Evolutionary conservation across 2,329 filamentous ascomycete genomes (phyloP).

Genomic region (Dactylellina drechsleri): DNA sequence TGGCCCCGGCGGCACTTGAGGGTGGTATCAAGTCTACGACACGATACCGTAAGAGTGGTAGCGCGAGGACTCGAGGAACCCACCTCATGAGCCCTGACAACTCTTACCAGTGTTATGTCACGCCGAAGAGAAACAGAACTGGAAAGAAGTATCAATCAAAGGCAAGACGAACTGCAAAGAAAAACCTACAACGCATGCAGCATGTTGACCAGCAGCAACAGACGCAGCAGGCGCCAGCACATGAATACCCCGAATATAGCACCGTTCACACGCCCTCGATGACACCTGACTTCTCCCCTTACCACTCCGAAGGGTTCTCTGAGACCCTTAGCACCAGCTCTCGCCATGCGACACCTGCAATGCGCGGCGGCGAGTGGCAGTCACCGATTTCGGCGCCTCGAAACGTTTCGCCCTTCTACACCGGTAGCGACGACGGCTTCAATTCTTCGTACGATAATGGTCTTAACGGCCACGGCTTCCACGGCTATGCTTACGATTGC

Average conservation of each 20-base stretch:
- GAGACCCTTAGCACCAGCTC: conserved; percentile 49
- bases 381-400: conserved; percentile 35
- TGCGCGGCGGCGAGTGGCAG: conserved; percentile 40
- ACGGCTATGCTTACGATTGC: conserved; percentile 27
- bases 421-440: conserved; percentile 41
- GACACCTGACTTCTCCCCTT: conserved; percentile 48
- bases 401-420: conserved; percentile 34
- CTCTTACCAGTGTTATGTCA: conserved; percentile 37
- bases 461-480: conserved; percentile 9
- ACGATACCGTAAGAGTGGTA: conserved; percentile 70
- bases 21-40: conserved; percentile 88
- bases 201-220: conserved; percentile 45
- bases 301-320: conserved; percentile 34
- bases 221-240: conserved; percentile 32
- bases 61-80: conserved; percentile 19
- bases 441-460: conserved; percentile 37
- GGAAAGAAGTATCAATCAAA: conserved; percentile 46
- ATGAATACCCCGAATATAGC: conserved; percentile 28
- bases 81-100: conserved; percentile 31
- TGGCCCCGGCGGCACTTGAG: conserved; percentile 75
- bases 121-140: conserved; percentile 41
- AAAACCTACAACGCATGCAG: conserved; percentile 45
- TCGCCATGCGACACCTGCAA: conserved; percentile 39
- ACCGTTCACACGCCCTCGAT: conserved; percentile 39
- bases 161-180: conserved; percentile 49